These are phyloP conservation scores for Penicillium sp. DNA, from an alignment of 2,329 filamentous ascomycete genomes.

Conservation along the genomic window DNA sequence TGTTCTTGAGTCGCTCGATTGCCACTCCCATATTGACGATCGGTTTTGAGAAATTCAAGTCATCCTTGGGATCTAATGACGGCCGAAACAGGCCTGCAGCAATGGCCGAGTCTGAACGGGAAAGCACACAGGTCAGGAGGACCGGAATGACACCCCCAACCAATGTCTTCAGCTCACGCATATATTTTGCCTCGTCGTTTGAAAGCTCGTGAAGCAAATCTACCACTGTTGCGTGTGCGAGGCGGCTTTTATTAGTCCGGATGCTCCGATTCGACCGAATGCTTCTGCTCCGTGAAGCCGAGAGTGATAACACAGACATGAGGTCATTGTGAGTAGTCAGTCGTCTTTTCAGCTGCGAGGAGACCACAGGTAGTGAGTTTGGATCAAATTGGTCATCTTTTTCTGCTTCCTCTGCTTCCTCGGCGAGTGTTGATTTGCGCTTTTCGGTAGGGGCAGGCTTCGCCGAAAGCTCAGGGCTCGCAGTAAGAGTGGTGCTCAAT, in stretches of 20 bases:
- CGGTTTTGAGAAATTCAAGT: slow-evolving; percentile 69
- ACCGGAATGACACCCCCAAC: slow-evolving; percentile 95
- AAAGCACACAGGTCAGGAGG: slow-evolving; percentile 77
- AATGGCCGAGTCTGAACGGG: slow-evolving; percentile 62
- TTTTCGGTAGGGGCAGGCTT: neutral
- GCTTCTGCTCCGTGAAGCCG: slow-evolving; percentile 60
- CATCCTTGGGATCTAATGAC: slow-evolving; percentile 51
- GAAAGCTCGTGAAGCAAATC: slow-evolving; percentile 77
- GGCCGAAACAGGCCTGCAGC: slow-evolving; percentile 65
- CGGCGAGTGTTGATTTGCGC: slow-evolving; percentile 1
- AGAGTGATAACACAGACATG: slow-evolving; percentile 79
- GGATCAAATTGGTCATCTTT: slow-evolving; percentile 45
- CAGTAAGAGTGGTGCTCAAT: slow-evolving; percentile 35
- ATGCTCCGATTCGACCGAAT: slow-evolving; percentile 75
- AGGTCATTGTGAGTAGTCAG: slow-evolving; percentile 91
- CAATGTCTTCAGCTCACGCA: slow-evolving; percentile 83
- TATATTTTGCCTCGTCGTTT: slow-evolving; percentile 82
- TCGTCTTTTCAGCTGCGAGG: slow-evolving; percentile 60
- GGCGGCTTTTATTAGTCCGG: slow-evolving; percentile 65
- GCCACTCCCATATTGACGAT: slow-evolving; percentile 93
- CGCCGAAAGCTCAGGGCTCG: slow-evolving; percentile 11
- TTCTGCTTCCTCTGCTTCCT: slow-evolving; percentile 29
- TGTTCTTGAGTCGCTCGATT: slow-evolving; percentile 74
- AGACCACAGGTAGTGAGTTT: slow-evolving; percentile 46
- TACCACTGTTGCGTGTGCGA: slow-evolving; percentile 64